Evolutionary conservation across 2,329 filamentous ascomycete species (phyloP).

Genomic region (Boeremia lycopersici): DNA sequence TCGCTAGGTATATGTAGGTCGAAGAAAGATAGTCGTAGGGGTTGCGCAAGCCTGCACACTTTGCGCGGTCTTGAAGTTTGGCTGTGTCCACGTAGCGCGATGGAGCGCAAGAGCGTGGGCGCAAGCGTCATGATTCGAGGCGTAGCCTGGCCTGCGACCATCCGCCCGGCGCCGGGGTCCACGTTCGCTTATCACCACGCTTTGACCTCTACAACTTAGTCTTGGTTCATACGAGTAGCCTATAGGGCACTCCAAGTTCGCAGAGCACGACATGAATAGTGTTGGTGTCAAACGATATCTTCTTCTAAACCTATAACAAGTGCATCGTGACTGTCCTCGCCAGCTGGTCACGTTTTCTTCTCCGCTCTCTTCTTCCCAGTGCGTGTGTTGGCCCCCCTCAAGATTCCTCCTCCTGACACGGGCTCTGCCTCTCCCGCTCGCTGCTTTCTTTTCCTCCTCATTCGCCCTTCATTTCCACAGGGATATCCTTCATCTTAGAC

Average conservation of each 20-base stretch:
- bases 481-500: conserved; percentile 17
- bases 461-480: not conserved
- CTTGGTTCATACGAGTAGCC: not conserved
- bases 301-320: conserved; percentile 2
- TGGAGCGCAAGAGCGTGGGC: conserved; percentile 15
- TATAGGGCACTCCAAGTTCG: not conserved
- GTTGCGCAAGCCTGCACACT: not conserved
- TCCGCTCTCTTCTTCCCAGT: not conserved
- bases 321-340: not conserved
- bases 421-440: conserved; percentile 18
- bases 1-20: not conserved
- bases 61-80: not conserved
- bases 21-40: not conserved
- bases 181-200: conserved; percentile 8
- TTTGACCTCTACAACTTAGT: conserved; percentile 5
- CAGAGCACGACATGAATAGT: not conserved
- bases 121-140: conserved; percentile 19
- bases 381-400: too few relatives aligned
- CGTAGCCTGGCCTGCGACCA: conserved; percentile 2
- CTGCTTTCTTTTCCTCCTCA: conserved; percentile 3
- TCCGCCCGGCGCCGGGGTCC: not conserved
- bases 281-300: not conserved
- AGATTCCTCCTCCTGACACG: not conserved
- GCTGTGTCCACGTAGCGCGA: conserved; percentile 21
- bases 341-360: not conserved